Evolutionary conservation across 495 filamentous ascomycete genomes (phyloP).

Genomic region (Penicillium alfredii): DNA sequence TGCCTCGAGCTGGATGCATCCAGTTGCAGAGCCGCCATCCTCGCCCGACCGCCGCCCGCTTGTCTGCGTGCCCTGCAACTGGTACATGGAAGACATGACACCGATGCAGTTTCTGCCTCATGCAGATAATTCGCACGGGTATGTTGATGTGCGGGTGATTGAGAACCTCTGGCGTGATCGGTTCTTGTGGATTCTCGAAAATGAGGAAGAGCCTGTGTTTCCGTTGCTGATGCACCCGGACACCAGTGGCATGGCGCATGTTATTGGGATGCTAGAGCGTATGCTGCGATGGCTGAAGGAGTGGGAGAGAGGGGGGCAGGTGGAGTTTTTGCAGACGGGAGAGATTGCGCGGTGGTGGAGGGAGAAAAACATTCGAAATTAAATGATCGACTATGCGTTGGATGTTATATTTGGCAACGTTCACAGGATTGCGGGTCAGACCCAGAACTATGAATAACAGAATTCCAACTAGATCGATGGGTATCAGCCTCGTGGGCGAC

Average conservation of each 20-base stretch:
- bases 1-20: constrained; percentile 54
- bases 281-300: constrained; percentile 49
- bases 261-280: constrained; percentile 54
- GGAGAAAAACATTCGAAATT: too few relatives aligned
- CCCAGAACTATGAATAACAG: too few relatives aligned
- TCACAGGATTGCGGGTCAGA: too few relatives aligned
- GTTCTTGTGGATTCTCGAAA: constrained; percentile 39
- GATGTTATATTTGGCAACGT: too few relatives aligned
- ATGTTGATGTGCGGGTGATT: constrained; percentile 45
- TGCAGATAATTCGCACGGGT: constrained; percentile 46
- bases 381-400: too few relatives aligned
- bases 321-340: too few relatives aligned
- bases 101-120: constrained; percentile 49
- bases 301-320: too few relatives aligned
- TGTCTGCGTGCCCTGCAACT: constrained; percentile 50
- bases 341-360: too few relatives aligned
- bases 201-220: constrained; percentile 37
- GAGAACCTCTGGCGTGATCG: constrained; percentile 52
- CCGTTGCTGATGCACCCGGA: constrained; percentile 53
- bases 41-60: constrained; percentile 29
- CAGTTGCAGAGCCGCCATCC: constrained; percentile 27
- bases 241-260: constrained; percentile 57
- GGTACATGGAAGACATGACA: constrained; percentile 55
- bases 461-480: too few relatives aligned
- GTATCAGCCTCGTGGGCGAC: too few relatives aligned